phyloP scores from a whole-genome alignment of 192 early-diverging fungal genomes.

The Backusella liffmaniae region DNA sequence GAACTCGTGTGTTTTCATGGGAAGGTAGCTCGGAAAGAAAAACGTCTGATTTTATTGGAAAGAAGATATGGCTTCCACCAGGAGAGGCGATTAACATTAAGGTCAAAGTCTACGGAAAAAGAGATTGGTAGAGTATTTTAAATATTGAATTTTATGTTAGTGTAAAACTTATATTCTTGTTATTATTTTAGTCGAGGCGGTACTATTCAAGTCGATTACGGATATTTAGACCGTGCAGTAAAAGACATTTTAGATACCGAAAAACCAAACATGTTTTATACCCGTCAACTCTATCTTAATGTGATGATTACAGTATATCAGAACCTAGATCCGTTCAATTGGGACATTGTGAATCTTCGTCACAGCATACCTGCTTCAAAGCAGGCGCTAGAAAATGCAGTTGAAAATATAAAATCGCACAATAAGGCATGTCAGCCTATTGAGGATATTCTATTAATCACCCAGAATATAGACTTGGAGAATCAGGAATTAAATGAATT shows the following conservation, averaged over 20 bases:
- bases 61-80: conserved; percentile 48
- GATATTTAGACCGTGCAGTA: conserved; percentile 45
- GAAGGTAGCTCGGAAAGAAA: conserved; percentile 32
- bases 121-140: conserved; percentile 48
- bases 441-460: conserved; percentile 11
- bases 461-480: not conserved
- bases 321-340: conserved; percentile 59
- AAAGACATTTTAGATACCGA: not conserved
- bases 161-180: not conserved
- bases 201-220: conserved; percentile 71
- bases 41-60: conserved; percentile 5
- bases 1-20: conserved; percentile 56
- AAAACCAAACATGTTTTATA: conserved; percentile 47
- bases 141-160: no score
- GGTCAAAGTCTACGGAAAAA: conserved; percentile 74
- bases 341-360: conserved; percentile 63
- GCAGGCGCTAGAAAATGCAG: not conserved
- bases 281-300: conserved; percentile 64
- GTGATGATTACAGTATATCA: conserved; percentile 69
- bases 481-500: conserved; percentile 53
- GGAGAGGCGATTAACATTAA: conserved; percentile 50
- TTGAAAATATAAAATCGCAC: not conserved
- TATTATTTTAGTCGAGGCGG: conserved; percentile 55
- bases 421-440: conserved; percentile 4
- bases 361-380: not conserved